phyloP scores from a whole-genome alignment of 1,284 basidiomycete species.

The Malassezia arunalokei region DNA sequence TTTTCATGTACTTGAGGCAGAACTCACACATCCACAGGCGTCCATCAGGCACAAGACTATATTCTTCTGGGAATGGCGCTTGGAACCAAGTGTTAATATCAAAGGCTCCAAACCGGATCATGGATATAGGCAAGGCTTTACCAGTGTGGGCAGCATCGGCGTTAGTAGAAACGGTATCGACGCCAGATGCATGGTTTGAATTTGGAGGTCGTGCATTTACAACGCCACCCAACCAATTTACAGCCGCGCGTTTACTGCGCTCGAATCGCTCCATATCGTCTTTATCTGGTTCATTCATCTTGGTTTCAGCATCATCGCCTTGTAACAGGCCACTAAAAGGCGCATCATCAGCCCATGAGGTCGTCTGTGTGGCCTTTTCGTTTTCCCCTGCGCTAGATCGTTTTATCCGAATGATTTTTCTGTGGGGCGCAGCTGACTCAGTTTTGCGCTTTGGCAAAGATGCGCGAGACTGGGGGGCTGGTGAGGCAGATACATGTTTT shows the following conservation, averaged over 20 bases:
- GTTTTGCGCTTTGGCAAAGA: background rate
- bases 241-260: slow-evolving; percentile 58
- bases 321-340: slow-evolving; percentile 69
- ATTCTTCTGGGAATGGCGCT: slow-evolving; percentile 97
- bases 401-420: slow-evolving; percentile 1
- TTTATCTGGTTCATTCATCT: slow-evolving; percentile 57
- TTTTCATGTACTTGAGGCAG: slow-evolving; percentile 98
- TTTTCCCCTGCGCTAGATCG: background rate
- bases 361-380: background rate
- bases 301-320: slow-evolving; percentile 61
- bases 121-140: slow-evolving; percentile 37
- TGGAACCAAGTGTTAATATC: slow-evolving; percentile 99
- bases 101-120: slow-evolving; percentile 79
- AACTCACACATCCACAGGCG: slow-evolving; percentile 93
- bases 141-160: slow-evolving; percentile 31
- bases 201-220: background rate
- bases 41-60: slow-evolving; percentile 81
- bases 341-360: slow-evolving; percentile 35
- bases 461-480: background rate
- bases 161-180: slow-evolving; percentile 10
- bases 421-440: background rate
- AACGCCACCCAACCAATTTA: slow-evolving; percentile 51
- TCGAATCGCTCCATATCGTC: slow-evolving; percentile 68
- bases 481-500: background rate
- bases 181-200: slow-evolving; percentile 9